A percentile compares a stretch with the other conserved stretches of the same genome.
Evolutionary conservation across 805 yeast species (phyloP).

Genomic region (Hanseniaspora singularis): DNA sequence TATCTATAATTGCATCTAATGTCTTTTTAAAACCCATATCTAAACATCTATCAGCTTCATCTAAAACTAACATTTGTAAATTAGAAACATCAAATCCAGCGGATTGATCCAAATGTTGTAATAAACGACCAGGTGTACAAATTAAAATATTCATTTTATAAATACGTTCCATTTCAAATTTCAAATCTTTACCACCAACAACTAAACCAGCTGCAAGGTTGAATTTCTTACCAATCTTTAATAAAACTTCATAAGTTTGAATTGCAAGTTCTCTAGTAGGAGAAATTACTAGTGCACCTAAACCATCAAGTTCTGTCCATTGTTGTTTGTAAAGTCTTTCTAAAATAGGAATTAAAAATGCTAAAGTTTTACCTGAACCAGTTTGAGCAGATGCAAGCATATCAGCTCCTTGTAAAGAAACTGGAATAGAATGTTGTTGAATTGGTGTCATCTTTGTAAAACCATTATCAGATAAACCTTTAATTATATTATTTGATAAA

Average conservation of each 20-base stretch:
- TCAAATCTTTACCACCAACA: slow-evolving; percentile 85
- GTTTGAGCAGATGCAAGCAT: slow-evolving; percentile 81
- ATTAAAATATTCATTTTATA: slow-evolving; percentile 68
- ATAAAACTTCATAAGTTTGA: slow-evolving; percentile 77
- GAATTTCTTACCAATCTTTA: slow-evolving; percentile 66
- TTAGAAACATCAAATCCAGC: slow-evolving; percentile 65
- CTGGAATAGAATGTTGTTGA: slow-evolving; percentile 67
- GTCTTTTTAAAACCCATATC: slow-evolving; percentile 89
- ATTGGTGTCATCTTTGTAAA: slow-evolving; percentile 75
- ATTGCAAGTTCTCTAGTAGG: slow-evolving; percentile 89
- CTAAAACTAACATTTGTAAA: slow-evolving; percentile 67
- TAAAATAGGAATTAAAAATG: slow-evolving; percentile 70
- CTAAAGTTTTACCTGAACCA: slow-evolving; percentile 75
- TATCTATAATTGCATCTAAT: slow-evolving; percentile 65
- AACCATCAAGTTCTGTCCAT: slow-evolving; percentile 76
- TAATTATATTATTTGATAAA: slow-evolving; percentile 46
- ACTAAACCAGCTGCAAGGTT: slow-evolving; percentile 79
- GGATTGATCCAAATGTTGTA: slow-evolving; percentile 86
- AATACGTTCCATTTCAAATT: slow-evolving; percentile 69
- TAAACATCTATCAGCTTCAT: slow-evolving; percentile 84
- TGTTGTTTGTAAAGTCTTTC: slow-evolving; percentile 55
- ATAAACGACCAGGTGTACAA: slow-evolving; percentile 83
- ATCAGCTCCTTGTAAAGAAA: slow-evolving; percentile 65
- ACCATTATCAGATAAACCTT: slow-evolving; percentile 68
- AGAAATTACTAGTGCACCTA: slow-evolving; percentile 79